Conservation (phyloP, 2,329 filamentous ascomycete species). For the Aspergillus clavatus region DNA sequence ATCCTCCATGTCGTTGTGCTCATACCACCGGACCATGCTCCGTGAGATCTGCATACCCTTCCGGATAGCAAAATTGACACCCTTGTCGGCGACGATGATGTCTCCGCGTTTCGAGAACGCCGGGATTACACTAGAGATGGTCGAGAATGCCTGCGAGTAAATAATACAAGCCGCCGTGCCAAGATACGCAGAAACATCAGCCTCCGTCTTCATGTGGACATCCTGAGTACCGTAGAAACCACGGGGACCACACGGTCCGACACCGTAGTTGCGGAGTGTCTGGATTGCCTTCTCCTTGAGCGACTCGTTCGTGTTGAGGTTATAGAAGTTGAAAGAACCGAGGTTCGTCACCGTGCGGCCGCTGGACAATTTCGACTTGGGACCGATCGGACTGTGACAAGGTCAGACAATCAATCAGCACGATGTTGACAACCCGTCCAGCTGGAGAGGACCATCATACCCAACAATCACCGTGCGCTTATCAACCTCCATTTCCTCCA, state of each 20-base stretch:
- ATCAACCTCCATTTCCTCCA: conserved; percentile 79
- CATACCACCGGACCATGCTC: conserved; percentile 87
- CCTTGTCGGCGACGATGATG: conserved; percentile 91
- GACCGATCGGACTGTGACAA: conserved; percentile 69
- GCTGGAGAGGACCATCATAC: conserved; percentile 46
- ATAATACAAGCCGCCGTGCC: conserved; percentile 87
- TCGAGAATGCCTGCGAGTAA: conserved; percentile 93
- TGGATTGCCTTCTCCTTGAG: conserved; percentile 94
- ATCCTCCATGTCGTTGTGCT: conserved; percentile 95
- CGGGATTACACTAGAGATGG: conserved; percentile 93
- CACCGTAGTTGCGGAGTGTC: conserved; percentile 89
- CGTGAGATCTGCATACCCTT: conserved; percentile 91
- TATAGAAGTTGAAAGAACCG: conserved; percentile 95
- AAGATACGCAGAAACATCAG: conserved; percentile 84
- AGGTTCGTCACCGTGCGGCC: conserved; percentile 91
- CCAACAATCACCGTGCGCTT: conserved; percentile 83
- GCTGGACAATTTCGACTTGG: conserved; percentile 81
- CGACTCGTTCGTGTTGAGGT: conserved; percentile 86
- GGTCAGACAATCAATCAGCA: background rate
- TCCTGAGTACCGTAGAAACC: conserved; percentile 99
- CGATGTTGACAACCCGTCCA: background rate
- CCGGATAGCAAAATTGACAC: conserved; percentile 87
- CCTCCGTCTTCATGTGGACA: conserved; percentile 94
- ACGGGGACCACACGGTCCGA: conserved; percentile 92
- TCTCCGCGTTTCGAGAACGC: conserved; percentile 96